Percentiles rank a stretch among this genome's conserved stretches.
Conservation (phyloP, 2,329 filamentous ascomycete species). For the Exophiala spinifera region DNA sequence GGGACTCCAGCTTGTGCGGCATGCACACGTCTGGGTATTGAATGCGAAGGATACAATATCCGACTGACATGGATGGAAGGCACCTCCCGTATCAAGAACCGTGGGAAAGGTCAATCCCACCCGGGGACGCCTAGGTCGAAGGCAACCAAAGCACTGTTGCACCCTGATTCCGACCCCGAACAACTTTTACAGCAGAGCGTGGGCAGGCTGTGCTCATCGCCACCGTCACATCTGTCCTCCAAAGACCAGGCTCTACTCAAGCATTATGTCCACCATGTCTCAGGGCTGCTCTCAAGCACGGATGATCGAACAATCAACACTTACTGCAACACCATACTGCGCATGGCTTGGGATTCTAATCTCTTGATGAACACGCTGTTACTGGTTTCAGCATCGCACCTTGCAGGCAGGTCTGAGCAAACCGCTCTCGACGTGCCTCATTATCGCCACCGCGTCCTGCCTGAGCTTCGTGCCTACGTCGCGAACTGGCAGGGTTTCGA, state of each 20-base stretch:
- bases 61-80: constrained; percentile 11
- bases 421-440: constrained; percentile 2
- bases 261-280: constrained; percentile 9
- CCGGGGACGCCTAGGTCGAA: background rate
- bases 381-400: constrained; percentile 3
- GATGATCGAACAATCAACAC: constrained; percentile 8
- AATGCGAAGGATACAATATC: constrained; percentile 13
- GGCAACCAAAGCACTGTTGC: background rate
- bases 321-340: constrained; percentile 5
- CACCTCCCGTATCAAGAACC: constrained; percentile 1
- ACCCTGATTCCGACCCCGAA: background rate
- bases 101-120: background rate
- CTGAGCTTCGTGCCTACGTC: background rate
- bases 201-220: background rate
- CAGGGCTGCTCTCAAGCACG: constrained; percentile 9
- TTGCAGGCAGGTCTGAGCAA: constrained; percentile 1
- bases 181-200: background rate
- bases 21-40: constrained; percentile 4
- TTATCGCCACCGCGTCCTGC: constrained; percentile 7
- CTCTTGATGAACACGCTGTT: constrained; percentile 7
- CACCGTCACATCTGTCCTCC: constrained; percentile 1
- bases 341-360: constrained; percentile 5
- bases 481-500: constrained; percentile 4
- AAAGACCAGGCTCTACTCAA: constrained; percentile 8
- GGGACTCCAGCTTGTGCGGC: constrained; percentile 4